Conservation (phyloP, 177 flowering plant genomes). For the Vitis hybrid region DNA sequence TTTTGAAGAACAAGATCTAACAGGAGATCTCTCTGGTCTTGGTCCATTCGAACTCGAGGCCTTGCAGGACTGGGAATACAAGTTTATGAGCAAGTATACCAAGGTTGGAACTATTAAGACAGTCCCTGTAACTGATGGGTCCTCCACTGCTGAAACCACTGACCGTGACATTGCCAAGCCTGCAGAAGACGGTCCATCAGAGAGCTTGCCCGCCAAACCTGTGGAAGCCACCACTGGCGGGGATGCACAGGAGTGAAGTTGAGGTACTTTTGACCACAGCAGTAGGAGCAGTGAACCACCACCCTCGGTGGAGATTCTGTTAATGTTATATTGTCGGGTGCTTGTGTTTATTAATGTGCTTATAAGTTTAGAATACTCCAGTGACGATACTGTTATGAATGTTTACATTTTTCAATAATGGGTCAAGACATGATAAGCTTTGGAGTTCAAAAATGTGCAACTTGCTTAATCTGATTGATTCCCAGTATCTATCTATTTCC, state of each 20-base stretch:
- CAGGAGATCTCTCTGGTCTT: conserved; percentile 88
- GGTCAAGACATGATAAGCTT: too few relatives aligned
- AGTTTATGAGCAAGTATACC: conserved; percentile 90
- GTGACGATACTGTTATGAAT: too few relatives aligned
- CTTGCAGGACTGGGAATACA: conserved; percentile 98
- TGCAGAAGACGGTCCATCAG: conserved; percentile 39
- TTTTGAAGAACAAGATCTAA: conserved; percentile 88
- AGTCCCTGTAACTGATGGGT: conserved; percentile 44
- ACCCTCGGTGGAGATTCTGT: background rate
- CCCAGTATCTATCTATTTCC: background rate
- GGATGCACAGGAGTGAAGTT: conserved; percentile 7
- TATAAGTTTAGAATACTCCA: too few relatives aligned
- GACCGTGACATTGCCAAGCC: conserved; percentile 33
- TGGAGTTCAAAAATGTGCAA: too few relatives aligned
- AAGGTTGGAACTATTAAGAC: conserved; percentile 81
- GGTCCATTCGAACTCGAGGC: conserved; percentile 94
- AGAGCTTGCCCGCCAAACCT: conserved; percentile 23
- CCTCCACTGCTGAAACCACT: conserved; percentile 26
- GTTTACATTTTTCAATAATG: too few relatives aligned
- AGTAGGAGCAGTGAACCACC: too few relatives aligned
- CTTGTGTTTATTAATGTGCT: too few relatives aligned
- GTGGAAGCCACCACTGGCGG: conserved; percentile 21
- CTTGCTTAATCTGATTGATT: too few relatives aligned
- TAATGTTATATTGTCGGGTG: too few relatives aligned
- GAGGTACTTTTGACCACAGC: too few relatives aligned